These are phyloP conservation scores for Polytolypa hystricis DNA, from an alignment of 2,329 filamentous ascomycete genomes.

Conservation along the genomic window DNA sequence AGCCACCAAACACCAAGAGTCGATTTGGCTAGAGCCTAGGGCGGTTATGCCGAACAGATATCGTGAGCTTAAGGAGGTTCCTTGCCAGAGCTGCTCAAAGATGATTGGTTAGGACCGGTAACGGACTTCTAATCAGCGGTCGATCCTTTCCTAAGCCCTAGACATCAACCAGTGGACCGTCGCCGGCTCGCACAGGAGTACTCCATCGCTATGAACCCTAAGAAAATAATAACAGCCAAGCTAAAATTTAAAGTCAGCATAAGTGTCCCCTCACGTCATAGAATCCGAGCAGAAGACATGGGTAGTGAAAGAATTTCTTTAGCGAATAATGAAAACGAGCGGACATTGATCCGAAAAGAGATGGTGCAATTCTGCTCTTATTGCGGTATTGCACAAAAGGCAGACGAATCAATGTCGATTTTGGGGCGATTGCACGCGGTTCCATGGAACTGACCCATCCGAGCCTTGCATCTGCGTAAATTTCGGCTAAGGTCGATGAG, in stretches of 20 bases:
- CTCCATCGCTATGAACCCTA: too few relatives aligned
- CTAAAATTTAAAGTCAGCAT: too few relatives aligned
- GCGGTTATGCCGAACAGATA: too few relatives aligned
- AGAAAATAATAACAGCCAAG: too few relatives aligned
- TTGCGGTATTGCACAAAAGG: slow-evolving; percentile 1
- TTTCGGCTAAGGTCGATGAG: not conserved
- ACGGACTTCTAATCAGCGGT: not conserved
- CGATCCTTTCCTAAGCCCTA: not conserved
- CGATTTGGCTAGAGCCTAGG: too few relatives aligned
- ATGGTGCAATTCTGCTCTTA: slow-evolving; percentile 3
- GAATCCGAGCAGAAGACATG: not conserved
- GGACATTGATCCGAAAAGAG: slow-evolving; percentile 7
- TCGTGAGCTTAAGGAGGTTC: not conserved
- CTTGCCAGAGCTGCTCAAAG: not conserved
- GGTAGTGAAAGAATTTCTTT: slow-evolving; percentile 7
- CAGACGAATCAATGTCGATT: not conserved
- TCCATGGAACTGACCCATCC: not conserved
- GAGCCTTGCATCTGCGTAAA: not conserved
- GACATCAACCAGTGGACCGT: slow-evolving; percentile 1
- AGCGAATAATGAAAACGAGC: too few relatives aligned
- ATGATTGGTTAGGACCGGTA: not conserved
- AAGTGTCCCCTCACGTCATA: too few relatives aligned
- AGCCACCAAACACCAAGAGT: not conserved
- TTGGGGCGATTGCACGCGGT: not conserved
- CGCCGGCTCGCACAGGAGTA: too few relatives aligned